Evolutionary conservation across 2,329 filamentous ascomycete genomes (phyloP).

Genomic region (Penicillium sp.): DNA sequence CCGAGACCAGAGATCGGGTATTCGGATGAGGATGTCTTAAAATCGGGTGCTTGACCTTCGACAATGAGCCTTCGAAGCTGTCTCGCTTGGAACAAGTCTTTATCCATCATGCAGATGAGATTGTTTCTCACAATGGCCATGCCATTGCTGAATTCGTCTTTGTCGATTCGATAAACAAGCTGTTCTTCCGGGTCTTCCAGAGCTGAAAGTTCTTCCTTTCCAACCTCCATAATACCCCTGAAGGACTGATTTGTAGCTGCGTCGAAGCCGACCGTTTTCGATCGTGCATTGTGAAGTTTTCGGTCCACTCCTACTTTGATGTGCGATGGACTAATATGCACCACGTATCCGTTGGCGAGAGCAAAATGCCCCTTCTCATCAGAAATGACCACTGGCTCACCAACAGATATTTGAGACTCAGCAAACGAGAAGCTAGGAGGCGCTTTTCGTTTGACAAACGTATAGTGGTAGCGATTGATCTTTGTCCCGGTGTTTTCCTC

Average conservation of each 20-base stretch:
- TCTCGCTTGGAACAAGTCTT: slow-evolving; percentile 65
- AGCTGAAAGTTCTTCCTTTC: slow-evolving; percentile 47
- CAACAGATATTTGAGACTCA: slow-evolving; percentile 80
- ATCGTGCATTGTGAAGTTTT: slow-evolving; percentile 79
- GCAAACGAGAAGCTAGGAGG: slow-evolving; percentile 71
- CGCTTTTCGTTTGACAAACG: slow-evolving; percentile 67
- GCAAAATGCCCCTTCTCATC: slow-evolving; percentile 95
- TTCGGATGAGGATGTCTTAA: slow-evolving; percentile 63
- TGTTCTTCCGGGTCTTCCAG: slow-evolving; percentile 47
- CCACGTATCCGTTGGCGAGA: slow-evolving; percentile 85
- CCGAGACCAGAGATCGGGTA: slow-evolving; percentile 56
- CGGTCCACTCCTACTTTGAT: slow-evolving; percentile 90
- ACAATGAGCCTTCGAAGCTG: slow-evolving; percentile 77
- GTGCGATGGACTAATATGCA: slow-evolving; percentile 66
- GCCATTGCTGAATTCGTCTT: slow-evolving; percentile 97
- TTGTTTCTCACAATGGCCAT: slow-evolving; percentile 96
- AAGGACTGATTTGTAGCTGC: slow-evolving; percentile 76
- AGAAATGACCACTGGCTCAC: slow-evolving; percentile 93
- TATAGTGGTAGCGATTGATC: slow-evolving; percentile 89
- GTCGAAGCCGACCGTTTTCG: slow-evolving; percentile 71
- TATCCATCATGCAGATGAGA: slow-evolving; percentile 84
- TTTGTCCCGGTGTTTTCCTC: slow-evolving; percentile 69
- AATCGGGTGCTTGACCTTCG: slow-evolving; percentile 68
- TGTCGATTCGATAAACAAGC: slow-evolving; percentile 77
- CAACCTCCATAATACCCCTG: slow-evolving; percentile 84